Base-by-base conservation (phyloP, 2,329 filamentous ascomycete genomes). In the Fusarium sp. region DNA sequence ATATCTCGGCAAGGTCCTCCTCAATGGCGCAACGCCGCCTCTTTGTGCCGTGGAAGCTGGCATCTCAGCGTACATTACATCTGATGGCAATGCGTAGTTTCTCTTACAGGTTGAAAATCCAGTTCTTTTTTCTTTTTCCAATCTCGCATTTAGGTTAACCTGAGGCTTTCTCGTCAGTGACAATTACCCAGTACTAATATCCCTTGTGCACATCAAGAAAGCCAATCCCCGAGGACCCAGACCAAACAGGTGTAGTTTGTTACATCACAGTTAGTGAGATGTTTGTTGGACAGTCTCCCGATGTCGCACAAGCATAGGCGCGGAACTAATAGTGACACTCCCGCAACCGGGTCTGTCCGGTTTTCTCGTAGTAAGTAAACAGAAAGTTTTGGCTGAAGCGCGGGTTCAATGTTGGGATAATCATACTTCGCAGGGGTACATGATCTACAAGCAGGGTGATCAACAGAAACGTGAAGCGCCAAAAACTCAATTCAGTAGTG, bases 21-120 rank as follows among this genome's bases (percentile, higher is more conserved):
- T 65, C n/a, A 26, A 50, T 71, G 62, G 64, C 64, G 61, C 62
- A 60, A 65, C 65, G 55, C 57, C 47, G 53, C 60, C 56, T 69
- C 41, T n/a, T 41, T 15, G 26, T 36, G 26, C 26, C 12, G 31
- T 30, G 12, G 10, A 33, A 15, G 14, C 36, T 38, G 20, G 24
- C 24, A 36, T 33, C n/a, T 35, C 24, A 28, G 20, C 20, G 31
- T 41, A 42, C 12, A 30, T 24, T n/a, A 35, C 10, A 26, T n/a
- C n/a, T 33, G 42, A 35, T 30, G 22, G 31, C 26, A 14, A 33
- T 51, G 22, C 30, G 35, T 51, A 18, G 31, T n/a, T 35, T 44
- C 30, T 26, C 16, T 28, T 28, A 48, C 33, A 14, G 16, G 20
- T 12, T 24, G 7, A 26, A 41, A 16, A 2, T 13, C 11, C 15